These are phyloP conservation scores for Aspergillus amoenus DNA, from an alignment of 2,329 filamentous ascomycete species.

Conservation along the genomic window DNA sequence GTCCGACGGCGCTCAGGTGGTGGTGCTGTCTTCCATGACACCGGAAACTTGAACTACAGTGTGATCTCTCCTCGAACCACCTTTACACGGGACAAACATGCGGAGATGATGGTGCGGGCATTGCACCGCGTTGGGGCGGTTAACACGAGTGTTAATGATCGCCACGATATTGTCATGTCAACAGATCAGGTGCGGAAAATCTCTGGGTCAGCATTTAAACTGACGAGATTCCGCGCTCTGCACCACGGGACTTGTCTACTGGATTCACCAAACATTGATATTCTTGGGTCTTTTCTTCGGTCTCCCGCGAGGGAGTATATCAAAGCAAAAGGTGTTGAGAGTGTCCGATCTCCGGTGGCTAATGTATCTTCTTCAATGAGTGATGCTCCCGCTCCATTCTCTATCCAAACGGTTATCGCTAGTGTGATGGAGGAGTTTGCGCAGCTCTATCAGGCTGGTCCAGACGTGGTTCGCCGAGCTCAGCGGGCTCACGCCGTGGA, in stretches of 20 bases:
- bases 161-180: constrained; percentile 88
- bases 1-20: constrained; percentile 86
- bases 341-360: constrained; percentile 78
- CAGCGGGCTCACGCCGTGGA: constrained; percentile 34
- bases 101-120: constrained; percentile 88
- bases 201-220: constrained; percentile 92
- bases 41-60: constrained; percentile 91
- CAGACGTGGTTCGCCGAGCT: constrained; percentile 34
- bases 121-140: constrained; percentile 51
- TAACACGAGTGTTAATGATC: constrained; percentile 75
- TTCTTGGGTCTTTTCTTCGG: constrained; percentile 68
- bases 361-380: constrained; percentile 66
- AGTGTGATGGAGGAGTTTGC: constrained; percentile 67
- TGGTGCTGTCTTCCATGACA: constrained; percentile 90
- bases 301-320: constrained; percentile 78
- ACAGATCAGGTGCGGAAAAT: constrained; percentile 67
- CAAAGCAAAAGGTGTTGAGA: constrained; percentile 82
- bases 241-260: constrained; percentile 93
- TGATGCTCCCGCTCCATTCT: constrained; percentile 47
- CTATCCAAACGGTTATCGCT: constrained; percentile 47
- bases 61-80: constrained; percentile 75
- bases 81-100: constrained; percentile 85
- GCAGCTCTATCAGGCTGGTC: constrained; percentile 59
- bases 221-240: constrained; percentile 75
- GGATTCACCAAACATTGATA: constrained; percentile 68